These are phyloP conservation scores for Phytopythium sindhum DNA, from an alignment of 352 stramenopile species.

Conservation along the genomic window DNA sequence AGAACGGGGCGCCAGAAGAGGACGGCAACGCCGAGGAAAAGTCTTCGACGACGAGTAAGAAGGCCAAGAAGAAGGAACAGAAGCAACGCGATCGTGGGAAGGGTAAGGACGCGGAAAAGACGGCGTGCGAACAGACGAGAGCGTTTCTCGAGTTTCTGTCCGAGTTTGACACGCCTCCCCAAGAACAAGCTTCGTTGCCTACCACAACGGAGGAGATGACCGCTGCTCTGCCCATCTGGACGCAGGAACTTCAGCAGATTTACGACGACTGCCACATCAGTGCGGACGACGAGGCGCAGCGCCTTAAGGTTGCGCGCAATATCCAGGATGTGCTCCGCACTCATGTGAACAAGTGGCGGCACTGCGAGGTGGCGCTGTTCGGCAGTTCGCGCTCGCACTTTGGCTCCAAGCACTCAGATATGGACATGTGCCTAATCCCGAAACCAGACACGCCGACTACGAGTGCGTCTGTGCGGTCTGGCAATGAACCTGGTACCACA, in stretches of 20 bases:
- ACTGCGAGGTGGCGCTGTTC: slow-evolving; percentile 57
- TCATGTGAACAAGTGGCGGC: slow-evolving; percentile 43
- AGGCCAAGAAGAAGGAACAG: slow-evolving; percentile 25
- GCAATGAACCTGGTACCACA: not conserved
- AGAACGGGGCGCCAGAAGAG: slow-evolving; percentile 2
- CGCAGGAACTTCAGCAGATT: slow-evolving; percentile 34
- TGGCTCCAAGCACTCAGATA: slow-evolving; percentile 63
- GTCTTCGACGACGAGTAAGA: slow-evolving; percentile 15
- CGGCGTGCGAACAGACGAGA: slow-evolving; percentile 39
- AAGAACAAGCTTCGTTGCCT: slow-evolving; percentile 2
- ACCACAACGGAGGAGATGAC: slow-evolving; percentile 6
- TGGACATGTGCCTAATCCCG: slow-evolving; percentile 70
- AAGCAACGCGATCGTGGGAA: slow-evolving; percentile 22
- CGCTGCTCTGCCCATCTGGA: slow-evolving; percentile 13
- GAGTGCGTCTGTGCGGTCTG: not conserved
- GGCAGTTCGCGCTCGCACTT: slow-evolving; percentile 79
- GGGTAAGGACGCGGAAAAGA: slow-evolving; percentile 22
- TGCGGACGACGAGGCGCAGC: slow-evolving; percentile 37
- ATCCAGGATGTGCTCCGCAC: slow-evolving; percentile 41
- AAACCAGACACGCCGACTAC: slow-evolving; percentile 8
- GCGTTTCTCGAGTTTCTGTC: slow-evolving; percentile 49
- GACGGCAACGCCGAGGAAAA: slow-evolving; percentile 10
- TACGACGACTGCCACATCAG: slow-evolving; percentile 42
- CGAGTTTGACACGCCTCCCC: slow-evolving; percentile 12
- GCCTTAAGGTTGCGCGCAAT: slow-evolving; percentile 32